Base-by-base conservation (phyloP, 176 grass and related monocot species). In the Aegilops tauschii region DNA sequence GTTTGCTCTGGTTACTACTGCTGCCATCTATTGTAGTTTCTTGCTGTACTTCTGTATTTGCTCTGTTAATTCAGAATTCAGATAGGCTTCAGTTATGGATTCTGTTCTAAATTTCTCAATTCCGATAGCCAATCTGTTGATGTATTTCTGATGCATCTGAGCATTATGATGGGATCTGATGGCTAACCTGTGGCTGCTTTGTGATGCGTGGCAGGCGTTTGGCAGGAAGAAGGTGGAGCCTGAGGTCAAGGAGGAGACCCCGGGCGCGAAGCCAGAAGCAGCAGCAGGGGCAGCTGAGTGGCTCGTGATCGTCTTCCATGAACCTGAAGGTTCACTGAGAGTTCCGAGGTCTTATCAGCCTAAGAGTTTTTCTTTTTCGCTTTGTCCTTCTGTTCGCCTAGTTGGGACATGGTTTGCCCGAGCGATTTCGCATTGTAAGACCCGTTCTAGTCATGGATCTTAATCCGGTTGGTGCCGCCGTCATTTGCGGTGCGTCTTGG, bases 161-260 rank as follows among this genome's bases (percentile, higher is more conserved):
- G 36, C 36, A 37, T 37, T 37, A 37, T 79, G 37, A 50, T 28
- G 8, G 20, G 16, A 10, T 61, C 36, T 4, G 68, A 34, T 6
- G 18, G 5, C 76, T 81, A 81, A 81, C 67, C 3, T n/a, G 2
- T 37, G 32, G 1, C 0, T 77, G 4, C 14, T 61, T 16, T 83
- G 18, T 62, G 61, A 2, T 58, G 12, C 0, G 5, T 54, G 31
- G n/a, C 61, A 82, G 88, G 36, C 82, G 27, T 86, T 90, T 32
- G 71, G 88, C 61, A 82, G 45, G 37, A 30, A 81, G 83, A 77
- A 77, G 78, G 88, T 90, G 1, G 83, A 86, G 34, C 70, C 78
- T 27, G 78, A 64, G 78, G 78, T 39, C 3, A 64, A 50, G 21
- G 71, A 82, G 49, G 70, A 7, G 6, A 35, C 36, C 36, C 21